phyloP scores from a whole-genome alignment of 2,329 filamentous ascomycete species.

The Westerdykella ornata region DNA sequence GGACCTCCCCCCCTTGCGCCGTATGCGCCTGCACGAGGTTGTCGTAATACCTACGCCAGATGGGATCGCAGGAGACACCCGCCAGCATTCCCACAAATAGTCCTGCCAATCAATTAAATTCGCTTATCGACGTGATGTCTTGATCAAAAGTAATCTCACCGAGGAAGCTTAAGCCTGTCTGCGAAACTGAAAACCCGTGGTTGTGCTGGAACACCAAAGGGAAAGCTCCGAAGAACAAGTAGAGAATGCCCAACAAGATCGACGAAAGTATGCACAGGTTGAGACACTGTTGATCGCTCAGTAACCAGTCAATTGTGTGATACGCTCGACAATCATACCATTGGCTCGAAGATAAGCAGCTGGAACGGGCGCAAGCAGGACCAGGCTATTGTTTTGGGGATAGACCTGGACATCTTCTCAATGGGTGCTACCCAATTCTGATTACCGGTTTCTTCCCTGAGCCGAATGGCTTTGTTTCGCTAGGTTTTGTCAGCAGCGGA shows the following conservation, averaged over 20 bases:
- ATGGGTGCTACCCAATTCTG: constrained; percentile 68
- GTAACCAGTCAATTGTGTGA: constrained; percentile 17
- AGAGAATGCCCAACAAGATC: constrained; percentile 78
- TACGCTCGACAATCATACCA: constrained; percentile 43
- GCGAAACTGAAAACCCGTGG: constrained; percentile 71
- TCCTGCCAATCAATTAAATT: constrained; percentile 4
- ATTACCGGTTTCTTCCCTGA: constrained; percentile 72
- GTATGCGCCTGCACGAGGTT: constrained; percentile 52
- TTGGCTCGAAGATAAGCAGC: constrained; percentile 73
- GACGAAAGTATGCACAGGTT: constrained; percentile 76
- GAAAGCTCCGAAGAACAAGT: constrained; percentile 88
- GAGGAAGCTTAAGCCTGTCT: constrained; percentile 72
- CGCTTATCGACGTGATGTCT: constrained; percentile 33
- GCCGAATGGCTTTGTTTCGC: constrained; percentile 60
- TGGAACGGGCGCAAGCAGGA: constrained; percentile 63
- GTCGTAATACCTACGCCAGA: constrained; percentile 58
- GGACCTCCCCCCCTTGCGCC: constrained; percentile 46
- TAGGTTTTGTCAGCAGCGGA: background rate
- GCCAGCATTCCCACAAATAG: constrained; percentile 58
- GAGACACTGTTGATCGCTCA: constrained; percentile 46
- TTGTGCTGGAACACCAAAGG: constrained; percentile 67
- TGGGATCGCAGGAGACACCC: constrained; percentile 56
- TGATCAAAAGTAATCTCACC: constrained; percentile 33
- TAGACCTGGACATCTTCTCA: constrained; percentile 64
- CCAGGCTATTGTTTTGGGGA: constrained; percentile 48